Evolutionary conservation across 257 asterid species (phyloP), one percentile per base, ranked within the genome.

Genomic region (Verbena officinalis): DNA sequence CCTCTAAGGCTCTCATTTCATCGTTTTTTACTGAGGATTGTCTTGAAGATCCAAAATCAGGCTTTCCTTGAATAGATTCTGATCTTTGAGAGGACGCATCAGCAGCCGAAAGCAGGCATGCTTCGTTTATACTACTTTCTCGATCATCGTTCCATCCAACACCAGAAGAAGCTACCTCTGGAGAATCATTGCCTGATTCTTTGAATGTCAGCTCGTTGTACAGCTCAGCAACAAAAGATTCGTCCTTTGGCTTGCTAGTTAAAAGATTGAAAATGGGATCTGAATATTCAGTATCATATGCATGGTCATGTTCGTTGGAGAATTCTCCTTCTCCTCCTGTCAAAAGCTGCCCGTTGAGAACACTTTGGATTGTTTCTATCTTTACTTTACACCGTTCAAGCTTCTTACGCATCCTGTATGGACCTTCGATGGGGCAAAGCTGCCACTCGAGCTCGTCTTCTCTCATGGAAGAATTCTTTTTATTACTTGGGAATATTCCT

Each of bases 381-480:
- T 81, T 94, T 42, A 82, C 75, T 67, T 86, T 90, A 86, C 91
- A 80, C 54, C 88, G 85, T 62, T 94, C 96, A 46, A 94, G 85
- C 77, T 94, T 94, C 74, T 90, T 94, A 55, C 97, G 92, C 99
- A 88, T 94, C 80, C 99, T 80, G 65, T 86, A 94, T 14, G 97
- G 99, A 55, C 99, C 99, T 83, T 94, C 99, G 59, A 90, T 94
- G 75, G 99, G 97, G 79, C 99, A 90, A 67, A 94, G 96, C 75
- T 81, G 80, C 96, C 96, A 90, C 73, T 84, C 97, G 16, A 77
- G 91, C 80, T 90, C 99, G 68, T 88, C 94, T 42, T 78, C 95
- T 64, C 63, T 65, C 20, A 70, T 62, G 21, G 79, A 80, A 59
- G 92, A 80, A n/a, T n/a, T n/a, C n/a, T n/a, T n/a, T 80, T 82